Base-by-base conservation (phyloP, 768 basidiomycete genomes). In the Auriculariales sp. region DNA sequence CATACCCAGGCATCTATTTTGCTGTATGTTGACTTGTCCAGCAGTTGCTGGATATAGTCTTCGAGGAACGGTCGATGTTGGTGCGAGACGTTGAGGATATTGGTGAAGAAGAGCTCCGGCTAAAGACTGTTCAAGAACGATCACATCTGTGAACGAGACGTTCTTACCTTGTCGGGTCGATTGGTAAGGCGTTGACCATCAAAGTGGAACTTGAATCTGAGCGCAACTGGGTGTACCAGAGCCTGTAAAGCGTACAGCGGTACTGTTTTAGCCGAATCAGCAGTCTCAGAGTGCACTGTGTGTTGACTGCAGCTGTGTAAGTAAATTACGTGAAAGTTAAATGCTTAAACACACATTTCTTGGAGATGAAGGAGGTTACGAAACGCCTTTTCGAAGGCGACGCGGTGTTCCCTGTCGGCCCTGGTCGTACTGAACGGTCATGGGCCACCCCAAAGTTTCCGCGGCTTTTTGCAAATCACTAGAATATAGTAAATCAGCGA, bases 81-180 rank as follows among this genome's bases (percentile, higher is more conserved):
- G 56, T 91, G 88, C 11, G 78, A 74, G 51, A 84, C 76, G 60
- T 98, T 93, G 45, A 88, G 71, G 22, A 98, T 70, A 61, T 97
- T 88, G 2, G 90, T 83, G 61, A 98, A 87, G 58, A 89, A 97
- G 89, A 93, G 98, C 63, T 98, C 95, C 1, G 95, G 94, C 90
- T 94, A 58, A 22, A 50, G 7, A 29, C 24, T 30, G 34, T 24
- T 28, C 22, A 22, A 51, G 24, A 4, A 12, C 12, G 44, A 44
- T 24, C 46, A 47, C 29, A 49, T 19, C 14, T 1, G 28, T 24
- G 22, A 2, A 30, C 5, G 29, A 10, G n/a, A n/a, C n/a, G n/a
- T n/a, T 51, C 60, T 15, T 47, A 86, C 92, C 78, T 97, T 98
- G 67, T 98, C 94, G 9, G 91, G 63, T 47, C 88, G 73, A 63